Percentiles rank a stretch among this genome's conserved stretches.
These are phyloP conservation scores for Hemileia vastatrix DNA, from an alignment of 1,284 basidiomycete species.

Conservation along the genomic window DNA sequence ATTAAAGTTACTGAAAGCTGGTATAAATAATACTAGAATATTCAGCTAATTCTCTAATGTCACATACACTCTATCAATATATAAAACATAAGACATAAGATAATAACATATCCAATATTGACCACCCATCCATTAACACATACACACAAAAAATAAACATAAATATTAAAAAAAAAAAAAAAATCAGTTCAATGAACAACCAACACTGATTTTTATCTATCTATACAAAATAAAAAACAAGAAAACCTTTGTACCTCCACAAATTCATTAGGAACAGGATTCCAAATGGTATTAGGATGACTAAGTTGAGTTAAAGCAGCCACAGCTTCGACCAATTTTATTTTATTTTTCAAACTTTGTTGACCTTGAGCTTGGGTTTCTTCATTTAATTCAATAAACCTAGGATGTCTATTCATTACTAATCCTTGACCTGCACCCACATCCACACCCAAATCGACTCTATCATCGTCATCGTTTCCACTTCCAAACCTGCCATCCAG, in stretches of 20 bases:
- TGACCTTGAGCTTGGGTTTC: too few species aligned
- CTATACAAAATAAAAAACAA: not conserved
- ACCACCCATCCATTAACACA: too few species aligned
- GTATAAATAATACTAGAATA: constrained; percentile 22
- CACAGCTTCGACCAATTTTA: too few species aligned
- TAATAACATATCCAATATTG: too few species aligned
- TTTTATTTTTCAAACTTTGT: too few species aligned
- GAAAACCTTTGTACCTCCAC: not conserved
- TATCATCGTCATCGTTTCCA: not conserved
- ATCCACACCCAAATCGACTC: not conserved
- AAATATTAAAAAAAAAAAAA: not conserved
- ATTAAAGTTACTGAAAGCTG: too few species aligned
- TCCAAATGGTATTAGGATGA: too few species aligned
- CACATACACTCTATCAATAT: not conserved
- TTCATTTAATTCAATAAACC: constrained; percentile 6
- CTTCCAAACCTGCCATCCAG: not conserved
- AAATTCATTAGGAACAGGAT: too few species aligned
- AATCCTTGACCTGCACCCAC: not conserved
- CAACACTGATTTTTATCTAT: not conserved
- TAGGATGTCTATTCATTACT: constrained; percentile 3
- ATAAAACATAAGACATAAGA: too few species aligned
- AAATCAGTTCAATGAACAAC: not conserved
- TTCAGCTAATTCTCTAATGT: constrained; percentile 6
- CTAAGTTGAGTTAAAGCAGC: too few species aligned
- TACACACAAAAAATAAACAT: not conserved